These are phyloP conservation scores for Somion occarium DNA, from an alignment of 1,284 basidiomycete genomes.

Conservation along the genomic window DNA sequence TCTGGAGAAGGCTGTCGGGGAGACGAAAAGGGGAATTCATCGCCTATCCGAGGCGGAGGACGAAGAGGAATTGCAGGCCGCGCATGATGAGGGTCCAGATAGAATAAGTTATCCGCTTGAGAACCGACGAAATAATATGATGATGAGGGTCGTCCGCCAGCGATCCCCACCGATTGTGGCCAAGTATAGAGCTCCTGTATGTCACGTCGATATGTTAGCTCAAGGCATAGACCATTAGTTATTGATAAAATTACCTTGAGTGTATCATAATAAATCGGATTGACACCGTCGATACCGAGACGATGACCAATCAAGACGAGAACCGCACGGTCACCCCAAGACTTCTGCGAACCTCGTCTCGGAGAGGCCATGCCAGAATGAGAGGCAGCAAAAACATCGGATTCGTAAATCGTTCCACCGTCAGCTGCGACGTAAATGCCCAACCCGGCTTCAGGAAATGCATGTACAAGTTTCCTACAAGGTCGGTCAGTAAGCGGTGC, in stretches of 20 bases:
- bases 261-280: conserved; percentile 91
- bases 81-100: conserved; percentile 93
- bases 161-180: conserved; percentile 94
- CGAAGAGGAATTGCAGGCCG: conserved; percentile 78
- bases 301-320: conserved; percentile 85
- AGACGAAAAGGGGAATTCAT: conserved; percentile 10
- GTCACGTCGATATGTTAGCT: conserved; percentile 1
- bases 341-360: conserved; percentile 25
- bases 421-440: conserved; percentile 84
- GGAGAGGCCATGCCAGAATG: conserved; percentile 38
- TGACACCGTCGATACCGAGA: conserved; percentile 89
- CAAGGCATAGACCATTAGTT: not conserved
- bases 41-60: conserved; percentile 33
- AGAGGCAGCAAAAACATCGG: conserved; percentile 83
- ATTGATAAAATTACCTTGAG: conserved; percentile 87
- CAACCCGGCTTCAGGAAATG: conserved; percentile 78
- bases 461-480: conserved; percentile 67
- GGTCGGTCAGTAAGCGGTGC: conserved; percentile 2
- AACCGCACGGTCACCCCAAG: conserved; percentile 85
- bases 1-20: conserved; percentile 25
- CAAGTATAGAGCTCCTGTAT: conserved; percentile 81
- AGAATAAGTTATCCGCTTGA: conserved; percentile 88
- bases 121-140: conserved; percentile 97
- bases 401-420: conserved; percentile 73
- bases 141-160: conserved; percentile 90